Conservation (phyloP, 345 rosid species). For the Pistacia atlantica region DNA sequence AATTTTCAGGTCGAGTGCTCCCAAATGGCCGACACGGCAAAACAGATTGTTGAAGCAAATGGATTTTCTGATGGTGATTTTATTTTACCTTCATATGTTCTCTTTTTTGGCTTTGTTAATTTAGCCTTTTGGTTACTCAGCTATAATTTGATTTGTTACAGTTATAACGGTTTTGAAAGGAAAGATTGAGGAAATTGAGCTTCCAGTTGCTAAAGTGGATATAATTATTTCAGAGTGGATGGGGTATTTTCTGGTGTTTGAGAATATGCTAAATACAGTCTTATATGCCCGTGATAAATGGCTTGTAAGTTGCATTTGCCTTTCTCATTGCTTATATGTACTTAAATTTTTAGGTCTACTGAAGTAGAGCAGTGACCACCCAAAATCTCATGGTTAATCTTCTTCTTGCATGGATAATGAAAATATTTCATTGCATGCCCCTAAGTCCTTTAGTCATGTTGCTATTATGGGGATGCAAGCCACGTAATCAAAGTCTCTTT, state of each 20-base stretch:
- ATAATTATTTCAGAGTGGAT: conserved; percentile 98
- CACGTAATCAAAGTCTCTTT: too few relatives aligned
- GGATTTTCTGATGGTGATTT: conserved; percentile 78
- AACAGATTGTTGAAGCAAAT: conserved; percentile 77
- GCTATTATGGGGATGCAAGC: too few relatives aligned
- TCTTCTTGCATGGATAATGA: too few relatives aligned
- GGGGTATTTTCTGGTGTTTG: conserved; percentile 96
- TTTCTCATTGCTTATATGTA: conserved; percentile 2
- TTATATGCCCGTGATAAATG: conserved; percentile 95
- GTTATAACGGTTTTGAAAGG: conserved; percentile 96
- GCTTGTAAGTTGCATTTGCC: conserved; percentile 68
- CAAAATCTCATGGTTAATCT: neutral
- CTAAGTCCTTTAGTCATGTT: neutral
- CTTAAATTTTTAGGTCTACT: neutral
- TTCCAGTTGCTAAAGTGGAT: conserved; percentile 87
- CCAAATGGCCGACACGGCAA: conserved; percentile 92
- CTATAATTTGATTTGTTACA: conserved; percentile 29
- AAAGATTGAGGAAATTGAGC: conserved; percentile 93
- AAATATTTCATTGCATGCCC: neutral
- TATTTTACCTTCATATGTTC: neutral
- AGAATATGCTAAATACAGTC: conserved; percentile 92
- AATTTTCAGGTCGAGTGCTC: conserved; percentile 82
- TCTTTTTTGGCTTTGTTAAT: neutral
- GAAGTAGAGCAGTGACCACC: neutral
- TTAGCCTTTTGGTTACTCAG: neutral